Conservation (phyloP, 2,329 filamentous ascomycete genomes). For the Elsinoe necatrix region DNA sequence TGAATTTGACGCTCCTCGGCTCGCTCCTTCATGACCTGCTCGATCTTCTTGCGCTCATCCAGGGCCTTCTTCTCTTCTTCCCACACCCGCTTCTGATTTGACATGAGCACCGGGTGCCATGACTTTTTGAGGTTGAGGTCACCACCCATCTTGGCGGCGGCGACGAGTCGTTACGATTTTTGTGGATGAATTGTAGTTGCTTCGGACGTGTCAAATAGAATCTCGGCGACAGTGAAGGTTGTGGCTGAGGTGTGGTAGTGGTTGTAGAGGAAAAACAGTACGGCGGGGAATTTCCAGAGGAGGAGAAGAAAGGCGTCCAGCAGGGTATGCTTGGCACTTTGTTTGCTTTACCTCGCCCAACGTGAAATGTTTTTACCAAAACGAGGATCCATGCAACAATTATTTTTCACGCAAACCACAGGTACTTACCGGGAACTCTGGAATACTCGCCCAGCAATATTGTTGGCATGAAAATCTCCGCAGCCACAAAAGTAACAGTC, state of each 20-base stretch:
- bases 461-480: too few relatives aligned
- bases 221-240: neutral
- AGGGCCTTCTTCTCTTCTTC: constrained; percentile 86
- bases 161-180: neutral
- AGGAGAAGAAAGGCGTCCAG: neutral
- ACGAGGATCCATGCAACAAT: neutral
- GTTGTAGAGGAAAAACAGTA: neutral
- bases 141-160: constrained; percentile 65
- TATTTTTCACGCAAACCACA: too few relatives aligned
- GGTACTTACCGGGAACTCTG: too few relatives aligned
- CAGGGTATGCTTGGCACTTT: neutral
- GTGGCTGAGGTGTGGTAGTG: too few relatives aligned
- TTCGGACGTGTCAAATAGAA: neutral
- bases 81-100: constrained; percentile 86
- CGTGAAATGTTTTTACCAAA: neutral
- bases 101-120: constrained; percentile 85
- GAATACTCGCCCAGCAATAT: too few relatives aligned
- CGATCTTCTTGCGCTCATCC: constrained; percentile 87
- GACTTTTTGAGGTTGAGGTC: constrained; percentile 89
- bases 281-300: neutral
- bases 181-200: neutral
- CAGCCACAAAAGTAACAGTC: neutral
- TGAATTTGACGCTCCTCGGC: constrained; percentile 89
- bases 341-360: neutral
- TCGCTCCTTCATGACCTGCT: constrained; percentile 84